Evolutionary conservation across 345 rosid genomes (phyloP).

Genomic region (Rhizophora apiculata): DNA sequence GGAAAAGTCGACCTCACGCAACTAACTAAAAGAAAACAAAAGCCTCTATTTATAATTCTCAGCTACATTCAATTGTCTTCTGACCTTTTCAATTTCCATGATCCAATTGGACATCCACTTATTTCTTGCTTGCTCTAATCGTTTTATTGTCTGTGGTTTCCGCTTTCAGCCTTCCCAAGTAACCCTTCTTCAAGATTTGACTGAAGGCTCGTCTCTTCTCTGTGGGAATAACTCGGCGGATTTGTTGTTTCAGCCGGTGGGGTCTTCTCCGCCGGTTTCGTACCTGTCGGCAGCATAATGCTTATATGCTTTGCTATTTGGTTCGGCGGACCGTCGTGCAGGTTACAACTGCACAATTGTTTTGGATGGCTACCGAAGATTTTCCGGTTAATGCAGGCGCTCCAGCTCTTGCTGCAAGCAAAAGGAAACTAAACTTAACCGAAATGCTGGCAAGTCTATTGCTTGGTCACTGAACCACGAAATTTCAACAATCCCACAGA

Average conservation of each 20-base stretch:
- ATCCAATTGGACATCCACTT: not conserved
- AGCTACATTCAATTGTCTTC: too few relatives aligned
- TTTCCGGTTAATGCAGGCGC: constrained; percentile 35
- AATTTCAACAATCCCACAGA: not conserved
- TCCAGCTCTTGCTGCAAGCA: constrained; percentile 26
- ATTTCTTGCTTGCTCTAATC: not conserved
- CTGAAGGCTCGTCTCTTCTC: too few relatives aligned
- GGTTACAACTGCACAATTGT: not conserved
- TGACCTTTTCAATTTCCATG: not conserved
- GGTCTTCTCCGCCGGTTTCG: constrained; percentile 35
- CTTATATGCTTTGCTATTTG: constrained; percentile 33
- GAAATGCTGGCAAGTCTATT: constrained; percentile 19
- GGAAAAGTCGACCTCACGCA: too few relatives aligned
- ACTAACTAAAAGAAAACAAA: too few relatives aligned
- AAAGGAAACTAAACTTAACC: constrained; percentile 24
- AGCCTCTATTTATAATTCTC: too few relatives aligned
- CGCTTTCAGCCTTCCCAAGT: not conserved
- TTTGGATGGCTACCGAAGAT: constrained; percentile 46
- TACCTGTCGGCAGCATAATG: constrained; percentile 27
- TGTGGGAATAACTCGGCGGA: constrained; percentile 3
- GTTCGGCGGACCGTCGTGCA: constrained; percentile 20
- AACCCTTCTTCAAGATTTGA: not conserved
- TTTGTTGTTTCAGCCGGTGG: constrained; percentile 23
- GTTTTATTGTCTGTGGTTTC: not conserved
- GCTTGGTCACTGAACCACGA: constrained; percentile 28